Evolutionary conservation across 768 basidiomycete species (phyloP), one percentile per base, ranked within the genome.

Genomic region (Serendipita sp.): DNA sequence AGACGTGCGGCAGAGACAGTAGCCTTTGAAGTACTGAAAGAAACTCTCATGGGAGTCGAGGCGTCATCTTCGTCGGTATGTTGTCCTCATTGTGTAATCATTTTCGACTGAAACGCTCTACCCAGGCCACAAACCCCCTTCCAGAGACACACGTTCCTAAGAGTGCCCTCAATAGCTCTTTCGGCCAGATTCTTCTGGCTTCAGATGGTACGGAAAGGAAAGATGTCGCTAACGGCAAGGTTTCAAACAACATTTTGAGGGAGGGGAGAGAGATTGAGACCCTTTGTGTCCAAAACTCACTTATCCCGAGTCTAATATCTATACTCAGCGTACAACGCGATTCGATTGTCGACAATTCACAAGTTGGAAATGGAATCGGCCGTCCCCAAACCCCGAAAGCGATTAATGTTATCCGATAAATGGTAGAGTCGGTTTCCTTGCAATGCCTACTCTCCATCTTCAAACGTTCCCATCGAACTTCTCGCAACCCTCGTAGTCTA

Each of bases 1-100:
- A 76, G 81, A 68, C 80, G 78, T 48, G 89, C 91, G 2, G 82
- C 87, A 2, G 83, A 89, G 68, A 79, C 78, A n/a, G 78, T 91
- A 45, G 84, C 89, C 7, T 87, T 95, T 74, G 83, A 81, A 65
- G 86, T 91, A 23, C 77, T 98, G 56, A 89, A 92, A 65, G 91
- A 96, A 68, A 86, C 86, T 0, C 76, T 97, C 56, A 83, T 93
- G 36, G 56, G 56, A 60, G 35, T 70, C 73, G 3, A 70, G 71
- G 13, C 72, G 72, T 30, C 68, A 73, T 54, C 11, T 8, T 45
- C 44, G 58, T 35, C 63, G 68, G 52, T 34, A 44, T 7, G 35
- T 18, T 34, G 35, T 45, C 23, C 63, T n/a, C 10, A 60, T 56
- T 15, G n/a, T 30, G 16, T 23, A 52, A 66, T 3, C 63, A 41